Evolutionary conservation across 164 flowering plant species (phyloP), one percentile per base, ranked within the genome.

Genomic region (Magnolia kwangsiensis): DNA sequence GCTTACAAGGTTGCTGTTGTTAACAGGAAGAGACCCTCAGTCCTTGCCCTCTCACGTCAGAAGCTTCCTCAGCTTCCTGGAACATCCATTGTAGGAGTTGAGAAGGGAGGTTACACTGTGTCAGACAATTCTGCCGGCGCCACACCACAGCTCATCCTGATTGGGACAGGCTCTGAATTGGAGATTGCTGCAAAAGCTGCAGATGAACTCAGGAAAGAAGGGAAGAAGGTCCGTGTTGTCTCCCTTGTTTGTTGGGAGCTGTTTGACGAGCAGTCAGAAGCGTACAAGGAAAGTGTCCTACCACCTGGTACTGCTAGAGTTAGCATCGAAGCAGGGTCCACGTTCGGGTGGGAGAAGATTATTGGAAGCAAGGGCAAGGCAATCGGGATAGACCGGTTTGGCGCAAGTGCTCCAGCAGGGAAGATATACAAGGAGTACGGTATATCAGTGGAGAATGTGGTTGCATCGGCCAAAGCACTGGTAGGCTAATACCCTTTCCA

Each of bases 381-480:
- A 0, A 88, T 94, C 37, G 99, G 99, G 0, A 89, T 96, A 31
- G 96, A 94, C 78, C 78, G 79, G 19, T 96, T 94, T 78, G 99
- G 99, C 1, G 98, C 98, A 0, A 91, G 97, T 86, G 99, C 99
- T 50, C 99, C 99, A 4, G 99, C 98, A 1, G 89, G 90, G 1
- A 91, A 77, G 72, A 86, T 94, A 75, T 94, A 94, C 96, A 90
- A 94, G 90, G 99, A 92, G 80, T 93, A 81, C 19, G 99, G 99
- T 23, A 70, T 96, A 8, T 91, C 98, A 5, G 90, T 82, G 16
- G 99, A 96, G 77, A 96, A 94, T 76, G 94, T 96, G 64, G 69
- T 94, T 78, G 94, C 87, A 11, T 93, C 97, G 67, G 99, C 98
- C 21, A 94, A 92, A 80, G 74, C 86, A 79, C 19, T 73, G 69